Percentiles rank a stretch among this genome's conserved stretches.
phyloP scores from a whole-genome alignment of 2,329 filamentous ascomycete genomes.

The Saccharata proteae region DNA sequence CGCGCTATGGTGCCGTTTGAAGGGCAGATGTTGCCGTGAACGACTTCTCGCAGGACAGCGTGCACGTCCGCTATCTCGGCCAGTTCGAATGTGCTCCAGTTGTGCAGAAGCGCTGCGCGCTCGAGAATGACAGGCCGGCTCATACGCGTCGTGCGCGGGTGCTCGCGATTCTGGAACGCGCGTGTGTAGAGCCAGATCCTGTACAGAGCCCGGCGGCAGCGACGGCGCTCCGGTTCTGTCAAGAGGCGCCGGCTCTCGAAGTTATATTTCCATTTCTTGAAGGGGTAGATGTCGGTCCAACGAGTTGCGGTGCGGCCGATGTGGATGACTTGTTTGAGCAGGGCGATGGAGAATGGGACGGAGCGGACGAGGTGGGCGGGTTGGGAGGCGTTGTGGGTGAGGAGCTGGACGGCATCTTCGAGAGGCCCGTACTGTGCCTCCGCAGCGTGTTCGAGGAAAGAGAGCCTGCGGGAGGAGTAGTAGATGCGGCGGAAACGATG shows the following conservation, averaged over 20 bases:
- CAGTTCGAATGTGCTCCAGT: slow-evolving; percentile 44
- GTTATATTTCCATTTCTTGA: slow-evolving; percentile 50
- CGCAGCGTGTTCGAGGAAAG: slow-evolving; percentile 41
- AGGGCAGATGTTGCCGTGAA: slow-evolving; percentile 48
- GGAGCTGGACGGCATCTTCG: slow-evolving; percentile 45
- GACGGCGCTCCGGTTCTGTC: slow-evolving; percentile 35
- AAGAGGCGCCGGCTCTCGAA: slow-evolving; percentile 44
- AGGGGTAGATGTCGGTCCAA: slow-evolving; percentile 50
- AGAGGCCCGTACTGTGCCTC: slow-evolving; percentile 47
- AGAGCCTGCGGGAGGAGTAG: slow-evolving; percentile 40
- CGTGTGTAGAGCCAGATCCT: slow-evolving; percentile 48
- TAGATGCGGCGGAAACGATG: slow-evolving; percentile 42
- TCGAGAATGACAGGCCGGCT: slow-evolving; percentile 35
- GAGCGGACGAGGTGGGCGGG: slow-evolving; percentile 41
- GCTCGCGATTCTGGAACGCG: slow-evolving; percentile 43
- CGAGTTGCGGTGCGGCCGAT: slow-evolving; percentile 43
- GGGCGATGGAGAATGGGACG: slow-evolving; percentile 41
- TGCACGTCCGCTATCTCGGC: slow-evolving; percentile 49
- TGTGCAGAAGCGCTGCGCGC: slow-evolving; percentile 45
- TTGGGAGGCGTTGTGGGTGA: slow-evolving; percentile 49
- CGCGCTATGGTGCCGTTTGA: slow-evolving; percentile 48
- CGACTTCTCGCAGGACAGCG: slow-evolving; percentile 41
- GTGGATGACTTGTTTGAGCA: slow-evolving; percentile 43
- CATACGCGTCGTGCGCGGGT: slow-evolving; percentile 39
- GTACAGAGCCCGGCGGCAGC: slow-evolving; percentile 45